phyloP scores from a whole-genome alignment of 1,284 basidiomycete species.

The Trametes polyzona region DNA sequence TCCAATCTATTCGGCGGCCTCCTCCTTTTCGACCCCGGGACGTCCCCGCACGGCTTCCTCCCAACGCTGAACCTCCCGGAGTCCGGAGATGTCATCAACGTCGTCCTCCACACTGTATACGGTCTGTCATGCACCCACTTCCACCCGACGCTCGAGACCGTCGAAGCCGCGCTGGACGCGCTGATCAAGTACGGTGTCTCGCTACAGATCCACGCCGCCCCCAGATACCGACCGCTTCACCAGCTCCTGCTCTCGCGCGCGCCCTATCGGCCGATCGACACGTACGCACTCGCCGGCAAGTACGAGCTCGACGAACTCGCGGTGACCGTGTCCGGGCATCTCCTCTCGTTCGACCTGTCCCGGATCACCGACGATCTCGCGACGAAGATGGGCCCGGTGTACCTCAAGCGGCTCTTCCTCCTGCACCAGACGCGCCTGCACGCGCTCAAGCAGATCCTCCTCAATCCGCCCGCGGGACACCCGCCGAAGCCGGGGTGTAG shows the following conservation, averaged over 20 bases:
- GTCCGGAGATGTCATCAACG: conserved; percentile 38
- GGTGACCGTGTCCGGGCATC: conserved; percentile 38
- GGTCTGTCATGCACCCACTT: conserved; percentile 35
- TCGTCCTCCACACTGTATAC: conserved; percentile 43
- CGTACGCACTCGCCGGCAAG: conserved; percentile 42
- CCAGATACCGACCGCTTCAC: conserved; percentile 32
- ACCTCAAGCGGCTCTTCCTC: conserved; percentile 46
- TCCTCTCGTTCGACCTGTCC: conserved; percentile 39
- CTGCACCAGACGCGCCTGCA: conserved; percentile 43
- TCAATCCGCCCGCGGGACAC: conserved; percentile 39
- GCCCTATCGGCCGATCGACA: conserved; percentile 37
- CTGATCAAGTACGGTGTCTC: conserved; percentile 38
- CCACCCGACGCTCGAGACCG: conserved; percentile 31
- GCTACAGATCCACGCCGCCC: conserved; percentile 23
- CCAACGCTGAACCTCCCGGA: conserved; percentile 34
- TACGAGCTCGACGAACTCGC: conserved; percentile 41
- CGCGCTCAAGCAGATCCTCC: conserved; percentile 40
- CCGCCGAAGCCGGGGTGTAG: conserved; percentile 33
- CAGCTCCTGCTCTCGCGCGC: conserved; percentile 37
- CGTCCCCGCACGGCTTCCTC: conserved; percentile 18
- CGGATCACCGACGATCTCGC: conserved; percentile 40
- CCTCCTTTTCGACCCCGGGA: conserved; percentile 28
- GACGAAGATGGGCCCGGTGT: conserved; percentile 40
- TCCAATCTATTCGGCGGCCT: conserved; percentile 38
- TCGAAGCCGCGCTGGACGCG: conserved; percentile 33